Conservation (phyloP, 2,329 filamentous ascomycete genomes). For the Penicillium decumbens region DNA sequence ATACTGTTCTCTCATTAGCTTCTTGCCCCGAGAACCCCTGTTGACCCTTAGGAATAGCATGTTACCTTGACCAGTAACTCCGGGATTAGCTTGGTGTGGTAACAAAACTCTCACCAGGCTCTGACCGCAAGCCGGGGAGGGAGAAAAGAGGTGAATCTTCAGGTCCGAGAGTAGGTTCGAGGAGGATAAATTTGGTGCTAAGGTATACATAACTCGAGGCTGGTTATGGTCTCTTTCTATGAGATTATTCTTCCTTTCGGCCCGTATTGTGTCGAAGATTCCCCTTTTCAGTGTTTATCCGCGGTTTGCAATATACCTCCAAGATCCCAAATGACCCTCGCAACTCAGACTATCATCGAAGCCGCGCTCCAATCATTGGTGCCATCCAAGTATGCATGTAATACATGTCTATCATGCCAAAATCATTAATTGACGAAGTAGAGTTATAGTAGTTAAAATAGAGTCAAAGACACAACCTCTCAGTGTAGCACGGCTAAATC, state of each 20-base stretch:
- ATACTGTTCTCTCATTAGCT: not conserved
- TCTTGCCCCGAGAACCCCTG: not conserved
- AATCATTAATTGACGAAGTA: too few species aligned
- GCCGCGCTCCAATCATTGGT: too few species aligned
- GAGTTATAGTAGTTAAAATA: too few species aligned
- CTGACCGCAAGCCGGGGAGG: not conserved
- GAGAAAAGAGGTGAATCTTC: not conserved
- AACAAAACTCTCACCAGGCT: not conserved
- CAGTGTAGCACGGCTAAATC: not conserved
- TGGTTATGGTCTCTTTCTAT: conserved; percentile 8
- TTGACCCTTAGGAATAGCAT: not conserved
- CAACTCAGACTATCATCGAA: conserved; percentile 25
- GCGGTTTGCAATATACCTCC: conserved; percentile 4
- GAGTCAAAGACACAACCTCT: not conserved
- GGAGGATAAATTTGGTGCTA: too few species aligned
- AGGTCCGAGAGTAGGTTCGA: not conserved
- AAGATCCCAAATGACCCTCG: conserved; percentile 37
- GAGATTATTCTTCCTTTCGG: not conserved
- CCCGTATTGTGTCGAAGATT: conserved; percentile 2
- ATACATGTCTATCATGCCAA: too few species aligned
- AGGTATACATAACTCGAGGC: conserved; percentile 2
- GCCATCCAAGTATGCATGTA: too few species aligned
- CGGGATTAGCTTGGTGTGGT: not conserved
- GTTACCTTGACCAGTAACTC: not conserved
- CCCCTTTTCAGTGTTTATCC: not conserved